phyloP scores from a whole-genome alignment of 164 flowering plant genomes.

The Macadamia integrifolia region DNA sequence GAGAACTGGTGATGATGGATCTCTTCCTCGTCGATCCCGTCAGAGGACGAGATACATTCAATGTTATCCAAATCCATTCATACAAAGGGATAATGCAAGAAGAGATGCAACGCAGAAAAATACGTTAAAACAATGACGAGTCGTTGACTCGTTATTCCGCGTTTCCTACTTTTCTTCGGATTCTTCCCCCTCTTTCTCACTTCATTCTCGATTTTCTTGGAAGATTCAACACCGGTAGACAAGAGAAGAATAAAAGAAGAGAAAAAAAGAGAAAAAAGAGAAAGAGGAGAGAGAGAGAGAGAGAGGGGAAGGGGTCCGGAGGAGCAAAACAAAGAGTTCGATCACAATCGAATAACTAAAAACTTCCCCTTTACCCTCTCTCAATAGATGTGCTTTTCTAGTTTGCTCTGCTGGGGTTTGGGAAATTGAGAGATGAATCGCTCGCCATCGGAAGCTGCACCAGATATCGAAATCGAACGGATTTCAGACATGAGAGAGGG shows the following conservation, averaged over 20 bases:
- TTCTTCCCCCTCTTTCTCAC: slow-evolving; percentile 8
- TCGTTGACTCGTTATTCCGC: too few relatives aligned
- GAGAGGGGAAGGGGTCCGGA: background rate
- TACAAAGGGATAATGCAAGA: too few relatives aligned
- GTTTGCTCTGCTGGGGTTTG: background rate
- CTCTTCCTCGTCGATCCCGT: slow-evolving; percentile 32
- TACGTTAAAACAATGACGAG: background rate
- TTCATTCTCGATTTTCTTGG: background rate
- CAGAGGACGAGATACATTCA: slow-evolving; percentile 32
- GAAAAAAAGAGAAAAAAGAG: background rate
- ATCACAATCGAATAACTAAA: background rate
- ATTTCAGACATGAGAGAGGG: background rate
- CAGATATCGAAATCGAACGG: background rate
- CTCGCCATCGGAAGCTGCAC: background rate
- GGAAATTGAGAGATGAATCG: slow-evolving; percentile 1
- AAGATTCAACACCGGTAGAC: background rate
- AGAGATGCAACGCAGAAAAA: background rate
- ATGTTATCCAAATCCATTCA: slow-evolving; percentile 26
- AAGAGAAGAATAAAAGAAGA: background rate
- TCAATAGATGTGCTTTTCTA: background rate
- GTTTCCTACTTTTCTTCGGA: background rate
- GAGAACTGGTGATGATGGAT: slow-evolving; percentile 21
- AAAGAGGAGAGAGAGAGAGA: background rate
- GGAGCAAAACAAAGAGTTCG: background rate
- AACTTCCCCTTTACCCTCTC: background rate